phyloP scores from a whole-genome alignment of 305 asterid genomes.

The Monarda citriodora region DNA sequence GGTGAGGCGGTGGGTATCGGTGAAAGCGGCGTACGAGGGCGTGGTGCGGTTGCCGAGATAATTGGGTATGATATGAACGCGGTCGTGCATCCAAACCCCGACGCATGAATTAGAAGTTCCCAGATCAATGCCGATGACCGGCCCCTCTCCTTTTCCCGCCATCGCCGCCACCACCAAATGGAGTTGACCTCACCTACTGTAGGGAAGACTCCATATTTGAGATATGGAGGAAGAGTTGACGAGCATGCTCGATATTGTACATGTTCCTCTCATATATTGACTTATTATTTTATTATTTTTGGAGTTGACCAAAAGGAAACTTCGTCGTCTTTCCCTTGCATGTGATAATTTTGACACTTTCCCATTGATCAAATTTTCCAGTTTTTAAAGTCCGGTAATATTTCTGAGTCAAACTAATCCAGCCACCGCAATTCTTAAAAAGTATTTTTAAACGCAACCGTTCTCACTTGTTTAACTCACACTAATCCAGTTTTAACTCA shows the following conservation, averaged over 20 bases:
- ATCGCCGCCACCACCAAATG: background rate
- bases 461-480: no score
- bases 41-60: slow-evolving; percentile 76
- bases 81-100: slow-evolving; percentile 70
- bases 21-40: slow-evolving; percentile 61
- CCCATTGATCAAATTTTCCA: no score
- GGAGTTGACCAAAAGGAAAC: background rate
- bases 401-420: no score
- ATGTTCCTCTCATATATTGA: background rate
- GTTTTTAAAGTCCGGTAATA: no score
- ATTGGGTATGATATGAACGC: slow-evolving; percentile 67
- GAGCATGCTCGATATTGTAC: background rate
- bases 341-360: no score
- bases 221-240: background rate
- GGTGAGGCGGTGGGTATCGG: slow-evolving; percentile 59
- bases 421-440: no score
- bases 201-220: background rate
- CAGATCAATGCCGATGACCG: slow-evolving; percentile 66
- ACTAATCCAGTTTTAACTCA: no score
- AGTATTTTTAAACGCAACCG: no score
- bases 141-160: background rate
- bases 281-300: background rate
- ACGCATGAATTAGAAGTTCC: slow-evolving; percentile 69
- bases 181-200: background rate
- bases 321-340: no score